Conservation (phyloP, 1,284 basidiomycete species). For the Cronartium quercuum region DNA sequence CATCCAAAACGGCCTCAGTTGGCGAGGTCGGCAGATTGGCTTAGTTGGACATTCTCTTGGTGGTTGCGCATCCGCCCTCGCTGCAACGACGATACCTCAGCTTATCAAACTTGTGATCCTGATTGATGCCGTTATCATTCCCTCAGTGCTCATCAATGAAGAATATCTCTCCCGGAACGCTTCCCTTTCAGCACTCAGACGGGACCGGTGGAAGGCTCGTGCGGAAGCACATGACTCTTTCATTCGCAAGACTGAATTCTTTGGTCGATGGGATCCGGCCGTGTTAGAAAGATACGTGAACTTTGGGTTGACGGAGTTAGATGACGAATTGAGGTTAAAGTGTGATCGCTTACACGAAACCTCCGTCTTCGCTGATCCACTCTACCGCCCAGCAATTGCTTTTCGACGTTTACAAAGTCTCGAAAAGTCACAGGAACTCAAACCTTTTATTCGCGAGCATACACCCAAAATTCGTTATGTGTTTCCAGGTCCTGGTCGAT, state of each 20-base stretch:
- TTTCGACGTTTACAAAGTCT: slow-evolving; percentile 35
- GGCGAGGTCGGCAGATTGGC: neutral
- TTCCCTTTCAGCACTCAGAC: slow-evolving; percentile 49
- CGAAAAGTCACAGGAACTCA: neutral
- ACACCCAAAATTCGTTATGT: slow-evolving; percentile 3
- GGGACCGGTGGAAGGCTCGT: slow-evolving; percentile 62
- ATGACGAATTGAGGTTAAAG: slow-evolving; percentile 40
- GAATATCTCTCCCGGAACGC: slow-evolving; percentile 1
- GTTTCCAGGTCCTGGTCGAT: slow-evolving; percentile 39
- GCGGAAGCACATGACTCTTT: slow-evolving; percentile 60
- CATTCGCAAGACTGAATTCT: slow-evolving; percentile 59
- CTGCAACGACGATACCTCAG: slow-evolving; percentile 59
- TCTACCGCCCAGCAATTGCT: slow-evolving; percentile 39
- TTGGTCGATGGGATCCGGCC: slow-evolving; percentile 63
- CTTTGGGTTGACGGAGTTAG: slow-evolving; percentile 54
- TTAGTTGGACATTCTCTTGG: slow-evolving; percentile 18
- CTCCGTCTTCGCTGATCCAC: slow-evolving; percentile 42
- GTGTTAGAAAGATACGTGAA: slow-evolving; percentile 64
- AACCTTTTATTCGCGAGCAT: neutral
- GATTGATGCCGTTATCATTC: slow-evolving; percentile 68
- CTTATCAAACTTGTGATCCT: slow-evolving; percentile 69
- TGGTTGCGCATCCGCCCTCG: slow-evolving; percentile 51
- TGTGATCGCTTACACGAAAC: slow-evolving; percentile 46
- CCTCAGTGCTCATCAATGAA: slow-evolving; percentile 45
- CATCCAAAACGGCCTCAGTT: neutral